phyloP scores from a whole-genome alignment of 2,329 filamentous ascomycete genomes.

The Aureobasidium subglaciale region DNA sequence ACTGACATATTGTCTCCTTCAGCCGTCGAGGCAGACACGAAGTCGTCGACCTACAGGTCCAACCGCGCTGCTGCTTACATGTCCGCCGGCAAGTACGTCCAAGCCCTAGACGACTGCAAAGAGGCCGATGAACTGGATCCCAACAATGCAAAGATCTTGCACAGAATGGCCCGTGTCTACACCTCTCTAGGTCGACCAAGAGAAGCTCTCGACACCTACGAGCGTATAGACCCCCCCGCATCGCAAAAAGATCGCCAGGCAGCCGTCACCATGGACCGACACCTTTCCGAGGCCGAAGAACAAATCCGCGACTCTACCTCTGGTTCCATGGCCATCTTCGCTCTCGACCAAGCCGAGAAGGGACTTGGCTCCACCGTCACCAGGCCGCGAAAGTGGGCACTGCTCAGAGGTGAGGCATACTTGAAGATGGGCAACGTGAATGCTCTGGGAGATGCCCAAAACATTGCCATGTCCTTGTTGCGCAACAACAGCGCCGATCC shows the following conservation, averaged over 20 bases:
- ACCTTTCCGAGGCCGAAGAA: slow-evolving; percentile 72
- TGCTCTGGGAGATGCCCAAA: slow-evolving; percentile 83
- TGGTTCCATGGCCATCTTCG: slow-evolving; percentile 86
- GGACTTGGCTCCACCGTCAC: slow-evolving; percentile 66
- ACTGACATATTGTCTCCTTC: slow-evolving; percentile 20
- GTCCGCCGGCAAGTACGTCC: slow-evolving; percentile 69
- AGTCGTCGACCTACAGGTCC: slow-evolving; percentile 82
- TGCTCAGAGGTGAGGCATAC: slow-evolving; percentile 87
- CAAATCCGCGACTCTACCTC: slow-evolving; percentile 67
- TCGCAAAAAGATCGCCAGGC: slow-evolving; percentile 78
- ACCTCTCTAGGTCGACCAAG: slow-evolving; percentile 78
- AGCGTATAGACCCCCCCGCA: slow-evolving; percentile 69
- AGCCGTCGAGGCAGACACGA: slow-evolving; percentile 84
- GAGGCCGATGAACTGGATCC: slow-evolving; percentile 77
- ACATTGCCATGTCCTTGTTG: slow-evolving; percentile 80
- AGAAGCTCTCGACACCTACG: slow-evolving; percentile 77
- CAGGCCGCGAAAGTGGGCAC: slow-evolving; percentile 85
- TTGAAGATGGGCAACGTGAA: slow-evolving; percentile 88
- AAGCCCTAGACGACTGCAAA: slow-evolving; percentile 81
- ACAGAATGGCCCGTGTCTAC: slow-evolving; percentile 83
- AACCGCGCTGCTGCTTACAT: slow-evolving; percentile 95
- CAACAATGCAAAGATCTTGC: slow-evolving; percentile 77
- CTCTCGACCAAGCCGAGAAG: slow-evolving; percentile 82
- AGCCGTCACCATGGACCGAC: slow-evolving; percentile 78
- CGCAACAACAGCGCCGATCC: slow-evolving; percentile 85